Conservation (phyloP, 164 flowering plant species). For the Annona cherimola region DNA sequence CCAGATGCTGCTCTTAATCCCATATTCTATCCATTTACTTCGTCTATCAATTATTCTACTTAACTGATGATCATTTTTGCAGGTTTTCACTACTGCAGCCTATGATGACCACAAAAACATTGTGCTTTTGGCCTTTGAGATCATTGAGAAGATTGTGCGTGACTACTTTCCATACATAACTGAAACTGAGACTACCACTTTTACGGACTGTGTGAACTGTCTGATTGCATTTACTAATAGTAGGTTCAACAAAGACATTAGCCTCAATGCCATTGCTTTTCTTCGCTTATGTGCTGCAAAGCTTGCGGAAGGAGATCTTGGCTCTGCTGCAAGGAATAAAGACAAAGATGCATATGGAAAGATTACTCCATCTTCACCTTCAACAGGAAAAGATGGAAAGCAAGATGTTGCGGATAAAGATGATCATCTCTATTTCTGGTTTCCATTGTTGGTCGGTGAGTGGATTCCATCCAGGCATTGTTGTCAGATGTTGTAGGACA, state of each 20-base stretch:
- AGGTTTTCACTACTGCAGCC: constrained; percentile 99
- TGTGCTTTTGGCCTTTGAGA: constrained; percentile 92
- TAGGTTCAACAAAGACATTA: constrained; percentile 88
- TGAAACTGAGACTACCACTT: constrained; percentile 95
- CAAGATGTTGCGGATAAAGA: constrained; percentile 50
- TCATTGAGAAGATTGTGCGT: constrained; percentile 91
- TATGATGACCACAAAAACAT: constrained; percentile 96
- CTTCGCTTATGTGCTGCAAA: constrained; percentile 91
- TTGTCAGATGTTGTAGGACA: background rate
- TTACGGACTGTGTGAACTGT: constrained; percentile 97
- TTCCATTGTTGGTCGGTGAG: constrained; percentile 95
- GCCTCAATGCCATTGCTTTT: constrained; percentile 94
- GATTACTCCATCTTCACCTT: constrained; percentile 41
- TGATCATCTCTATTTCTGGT: constrained; percentile 92
- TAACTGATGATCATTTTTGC: constrained; percentile 15
- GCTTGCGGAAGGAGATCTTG: constrained; percentile 96
- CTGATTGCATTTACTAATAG: constrained; percentile 93
- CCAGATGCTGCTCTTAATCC: background rate
- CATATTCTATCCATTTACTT: background rate
- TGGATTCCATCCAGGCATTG: background rate
- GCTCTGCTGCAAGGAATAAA: constrained; percentile 52
- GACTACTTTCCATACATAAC: constrained; percentile 98
- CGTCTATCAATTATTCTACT: background rate
- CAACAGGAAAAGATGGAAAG: constrained; percentile 50
- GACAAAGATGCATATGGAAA: constrained; percentile 56